These are phyloP conservation scores for Blastobotrys illinoisensis DNA, from an alignment of 1,139 yeast genomes.

Conservation along the genomic window DNA sequence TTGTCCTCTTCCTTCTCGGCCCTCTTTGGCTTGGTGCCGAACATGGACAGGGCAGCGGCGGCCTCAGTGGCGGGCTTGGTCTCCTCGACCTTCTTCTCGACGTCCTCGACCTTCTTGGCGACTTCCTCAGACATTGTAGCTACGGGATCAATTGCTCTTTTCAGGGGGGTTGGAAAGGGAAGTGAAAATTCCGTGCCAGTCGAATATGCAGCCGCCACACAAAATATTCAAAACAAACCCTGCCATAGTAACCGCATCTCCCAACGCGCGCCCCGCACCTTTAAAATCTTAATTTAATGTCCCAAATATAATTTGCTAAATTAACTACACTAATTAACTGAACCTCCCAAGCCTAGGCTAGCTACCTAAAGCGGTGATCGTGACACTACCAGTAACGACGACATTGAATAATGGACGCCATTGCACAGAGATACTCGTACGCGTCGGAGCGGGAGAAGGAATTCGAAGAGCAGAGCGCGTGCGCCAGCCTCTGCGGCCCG, in stretches of 20 bases:
- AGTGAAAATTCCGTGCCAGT: background rate
- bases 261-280: conserved; percentile 1
- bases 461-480: conserved; percentile 2
- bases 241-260: conserved; percentile 2
- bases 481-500: background rate
- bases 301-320: background rate
- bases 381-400: conserved; percentile 8
- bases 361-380: too few relatives aligned
- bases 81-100: conserved; percentile 15
- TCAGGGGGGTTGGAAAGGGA: background rate
- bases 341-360: conserved; percentile 1
- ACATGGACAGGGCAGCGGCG: conserved; percentile 13
- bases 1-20: conserved; percentile 24
- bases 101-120: conserved; percentile 15
- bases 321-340: background rate
- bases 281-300: background rate
- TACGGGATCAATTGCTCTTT: conserved; percentile 3
- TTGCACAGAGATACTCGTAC: conserved; percentile 20
- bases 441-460: conserved; percentile 8
- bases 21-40: conserved; percentile 24
- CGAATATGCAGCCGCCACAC: background rate
- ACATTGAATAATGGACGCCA: conserved; percentile 26
- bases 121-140: conserved; percentile 16
- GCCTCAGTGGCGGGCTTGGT: conserved; percentile 13
- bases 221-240: conserved; percentile 1